A percentile compares a stretch with the other conserved stretches of the same genome.
Conservation (phyloP, 345 rosid genomes). For the Brassica rapa region DNA sequence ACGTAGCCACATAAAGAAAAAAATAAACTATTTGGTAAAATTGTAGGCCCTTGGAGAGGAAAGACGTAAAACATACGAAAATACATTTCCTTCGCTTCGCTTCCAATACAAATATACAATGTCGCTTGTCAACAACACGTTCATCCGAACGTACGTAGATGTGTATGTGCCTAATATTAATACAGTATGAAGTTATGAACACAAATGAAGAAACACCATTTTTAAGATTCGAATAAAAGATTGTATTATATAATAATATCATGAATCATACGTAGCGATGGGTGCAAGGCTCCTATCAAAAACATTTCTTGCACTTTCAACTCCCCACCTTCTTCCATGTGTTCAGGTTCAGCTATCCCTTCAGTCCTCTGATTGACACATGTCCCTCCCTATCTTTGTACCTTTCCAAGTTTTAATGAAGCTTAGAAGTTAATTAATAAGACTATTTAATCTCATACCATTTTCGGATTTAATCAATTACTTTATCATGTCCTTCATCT, state of each 20-base stretch:
- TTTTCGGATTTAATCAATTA: not conserved
- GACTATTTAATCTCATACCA: not conserved
- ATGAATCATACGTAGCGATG: constrained; percentile 59
- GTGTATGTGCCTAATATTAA: not conserved
- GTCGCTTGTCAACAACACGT: not conserved
- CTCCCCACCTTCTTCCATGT: constrained; percentile 38
- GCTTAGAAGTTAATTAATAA: constrained; percentile 37
- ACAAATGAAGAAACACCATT: constrained; percentile 1
- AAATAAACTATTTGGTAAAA: not conserved
- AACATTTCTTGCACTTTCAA: not conserved
- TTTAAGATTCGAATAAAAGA: not conserved
- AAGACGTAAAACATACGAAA: not conserved
- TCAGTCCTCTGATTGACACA: constrained; percentile 23
- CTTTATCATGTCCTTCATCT: not conserved
- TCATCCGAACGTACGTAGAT: not conserved
- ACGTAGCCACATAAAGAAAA: not conserved
- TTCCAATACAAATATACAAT: not conserved
- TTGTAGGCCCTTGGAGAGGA: not conserved
- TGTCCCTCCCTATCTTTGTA: constrained; percentile 17
- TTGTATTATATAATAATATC: not conserved
- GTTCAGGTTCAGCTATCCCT: constrained; percentile 18
- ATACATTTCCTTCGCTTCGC: not conserved
- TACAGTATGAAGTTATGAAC: not conserved
- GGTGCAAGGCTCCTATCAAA: constrained; percentile 74
- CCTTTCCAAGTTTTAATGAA: constrained; percentile 17